Evolutionary conservation across 2,329 filamentous ascomycete species (phyloP).

Genomic region (Arachnomyces sp.): DNA sequence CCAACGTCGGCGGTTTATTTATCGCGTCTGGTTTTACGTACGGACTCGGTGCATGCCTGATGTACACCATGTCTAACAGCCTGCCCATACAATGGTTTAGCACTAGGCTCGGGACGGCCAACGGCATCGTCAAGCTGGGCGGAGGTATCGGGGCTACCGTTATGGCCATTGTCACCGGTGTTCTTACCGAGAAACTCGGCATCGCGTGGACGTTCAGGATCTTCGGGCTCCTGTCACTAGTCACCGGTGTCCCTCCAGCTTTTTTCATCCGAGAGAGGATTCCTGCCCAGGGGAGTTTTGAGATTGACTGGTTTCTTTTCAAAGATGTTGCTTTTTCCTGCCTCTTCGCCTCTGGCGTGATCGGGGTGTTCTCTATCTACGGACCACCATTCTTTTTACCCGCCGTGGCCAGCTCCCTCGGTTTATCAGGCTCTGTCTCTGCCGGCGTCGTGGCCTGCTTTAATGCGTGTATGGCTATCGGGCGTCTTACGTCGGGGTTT

Average conservation of each 20-base stretch:
- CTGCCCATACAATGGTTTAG: constrained; percentile 51
- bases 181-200: constrained; percentile 40
- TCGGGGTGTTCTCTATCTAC: constrained; percentile 54
- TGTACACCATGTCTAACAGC: constrained; percentile 28
- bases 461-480: constrained; percentile 53
- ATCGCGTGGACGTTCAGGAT: constrained; percentile 48
- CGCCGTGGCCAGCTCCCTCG: constrained; percentile 49
- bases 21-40: constrained; percentile 41
- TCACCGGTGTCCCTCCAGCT: constrained; percentile 50
- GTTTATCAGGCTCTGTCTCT: constrained; percentile 45
- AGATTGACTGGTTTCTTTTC: constrained; percentile 51
- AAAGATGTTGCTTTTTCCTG: constrained; percentile 44
- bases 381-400: constrained; percentile 57
- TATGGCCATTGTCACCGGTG: constrained; percentile 45
- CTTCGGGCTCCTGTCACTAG: constrained; percentile 46
- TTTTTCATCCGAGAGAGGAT: constrained; percentile 46
- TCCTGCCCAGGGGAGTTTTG: constrained; percentile 29
- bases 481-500: constrained; percentile 49
- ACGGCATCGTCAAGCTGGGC: constrained; percentile 48
- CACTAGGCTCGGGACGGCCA: constrained; percentile 47
- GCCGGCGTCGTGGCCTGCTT: constrained; percentile 55
- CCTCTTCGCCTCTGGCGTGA: constrained; percentile 47
- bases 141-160: constrained; percentile 51
- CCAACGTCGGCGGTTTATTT: constrained; percentile 43
- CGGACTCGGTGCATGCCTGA: constrained; percentile 34